A percentile compares a stretch with the other conserved stretches of the same genome.
Conservation (phyloP, 345 rosid species). For the Salix exigua region DNA sequence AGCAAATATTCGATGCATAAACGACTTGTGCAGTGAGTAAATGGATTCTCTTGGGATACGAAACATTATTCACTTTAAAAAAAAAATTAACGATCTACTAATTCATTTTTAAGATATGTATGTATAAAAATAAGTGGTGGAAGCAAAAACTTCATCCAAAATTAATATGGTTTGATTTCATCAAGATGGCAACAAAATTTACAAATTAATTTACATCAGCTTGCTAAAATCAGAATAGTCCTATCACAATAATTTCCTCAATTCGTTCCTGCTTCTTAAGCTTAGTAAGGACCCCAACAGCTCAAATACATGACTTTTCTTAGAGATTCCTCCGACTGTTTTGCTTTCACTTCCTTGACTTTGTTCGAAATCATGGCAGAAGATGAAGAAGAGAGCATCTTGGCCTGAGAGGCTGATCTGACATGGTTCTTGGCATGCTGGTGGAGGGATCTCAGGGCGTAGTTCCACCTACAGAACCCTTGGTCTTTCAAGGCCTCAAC, state of each 20-base stretch:
- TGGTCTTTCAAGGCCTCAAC: conserved; percentile 43
- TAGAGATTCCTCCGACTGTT: conserved; percentile 15
- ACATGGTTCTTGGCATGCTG: conserved; percentile 23
- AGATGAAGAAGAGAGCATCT: conserved; percentile 12
- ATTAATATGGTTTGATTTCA: neutral
- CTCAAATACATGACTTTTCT: conserved; percentile 18
- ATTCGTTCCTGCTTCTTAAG: neutral
- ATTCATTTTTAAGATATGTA: too few species aligned
- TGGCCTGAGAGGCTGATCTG: conserved; percentile 10
- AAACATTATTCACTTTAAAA: too few species aligned
- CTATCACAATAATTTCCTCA: neutral
- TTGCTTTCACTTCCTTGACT: conserved; percentile 6
- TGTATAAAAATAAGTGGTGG: neutral
- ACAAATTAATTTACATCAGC: neutral
- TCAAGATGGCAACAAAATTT: neutral
- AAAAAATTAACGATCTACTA: too few species aligned
- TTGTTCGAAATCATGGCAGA: conserved; percentile 2
- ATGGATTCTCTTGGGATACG: too few species aligned
- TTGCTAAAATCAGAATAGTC: neutral
- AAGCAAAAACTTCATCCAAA: neutral
- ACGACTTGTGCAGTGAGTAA: too few species aligned
- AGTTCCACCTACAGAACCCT: conserved; percentile 40
- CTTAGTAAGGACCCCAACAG: conserved; percentile 20
- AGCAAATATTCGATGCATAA: too few species aligned
- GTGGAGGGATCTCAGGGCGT: conserved; percentile 7